Base-by-base conservation (phyloP, 345 rosid genomes). In the Punica granatum region DNA sequence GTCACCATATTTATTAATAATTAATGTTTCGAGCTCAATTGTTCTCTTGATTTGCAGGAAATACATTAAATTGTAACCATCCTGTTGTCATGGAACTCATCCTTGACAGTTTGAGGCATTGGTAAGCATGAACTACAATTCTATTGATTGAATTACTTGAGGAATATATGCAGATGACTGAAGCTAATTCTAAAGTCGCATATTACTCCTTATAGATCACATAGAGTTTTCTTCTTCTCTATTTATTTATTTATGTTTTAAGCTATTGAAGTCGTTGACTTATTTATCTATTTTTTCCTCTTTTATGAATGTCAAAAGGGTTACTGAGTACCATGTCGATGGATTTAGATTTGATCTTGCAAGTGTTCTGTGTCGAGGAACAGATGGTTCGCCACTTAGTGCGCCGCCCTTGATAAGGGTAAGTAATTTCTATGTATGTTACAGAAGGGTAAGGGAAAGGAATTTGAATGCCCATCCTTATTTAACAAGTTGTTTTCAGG, bases 311-410 rank as follows among this genome's bases (percentile, higher is more conserved):
- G 19, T 13, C 31, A 23, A 63, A 8, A 93, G 96, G 97, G 92
- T 84, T 68, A 75, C 69, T 28, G 94, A 90, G 53, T 90, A 93
- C 78, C 97, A 90, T 43, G 85, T 93, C 73, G 98, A 93, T 77
- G 98, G 98, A 69, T 93, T 93, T 73, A 82, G 98, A 53, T 93
- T 90, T 80, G 97, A 93, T 84, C 96, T 93, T 59, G 89, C 96
- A 46, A 90, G 97, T 81, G 94, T 85, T 56, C 92, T 90, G 72
- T 93, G 98, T 76, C 94, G 97, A 75, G 94, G 86, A 76, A 77
- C 82, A 26, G 94, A 90, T 84, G 98, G 98, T 71, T 86, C 94
- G 72, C 88, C 96, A 46, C 90, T 93, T 67, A 72, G 41, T 78
- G 89, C 90, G 76, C 98, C 97, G 3, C 97, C 91, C 30, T 72